Percentiles rank a stretch among this genome's conserved stretches.
phyloP scores from a whole-genome alignment of 1,139 yeast species.

The Taphrina deformans region DNA sequence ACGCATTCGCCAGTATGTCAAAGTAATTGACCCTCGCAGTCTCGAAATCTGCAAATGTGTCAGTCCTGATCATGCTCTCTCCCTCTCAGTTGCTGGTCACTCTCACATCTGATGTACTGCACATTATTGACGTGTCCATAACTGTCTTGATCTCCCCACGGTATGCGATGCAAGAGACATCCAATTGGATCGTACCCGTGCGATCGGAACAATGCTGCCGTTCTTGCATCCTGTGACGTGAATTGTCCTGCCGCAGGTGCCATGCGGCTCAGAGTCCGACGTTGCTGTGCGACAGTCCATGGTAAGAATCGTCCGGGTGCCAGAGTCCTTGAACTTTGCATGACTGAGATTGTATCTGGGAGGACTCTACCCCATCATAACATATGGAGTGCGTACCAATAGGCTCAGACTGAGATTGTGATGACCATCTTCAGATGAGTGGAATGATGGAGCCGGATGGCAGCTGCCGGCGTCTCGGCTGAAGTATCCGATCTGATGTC shows the following conservation, averaged over 20 bases:
- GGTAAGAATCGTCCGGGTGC: not conserved
- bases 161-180: constrained; percentile 28
- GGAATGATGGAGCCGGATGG: not conserved
- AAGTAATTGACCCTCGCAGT: constrained; percentile 27
- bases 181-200: constrained; percentile 14
- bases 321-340: not conserved
- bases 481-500: no score
- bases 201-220: constrained; percentile 3
- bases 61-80: not conserved
- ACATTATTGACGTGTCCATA: constrained; percentile 29
- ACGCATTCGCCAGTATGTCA: constrained; percentile 12
- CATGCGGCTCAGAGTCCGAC: constrained; percentile 1
- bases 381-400: not conserved
- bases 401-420: not conserved
- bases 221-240: constrained; percentile 18
- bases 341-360: not conserved
- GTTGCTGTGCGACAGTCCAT: not conserved
- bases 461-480: not conserved
- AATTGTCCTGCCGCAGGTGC: constrained; percentile 14
- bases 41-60: constrained; percentile 6
- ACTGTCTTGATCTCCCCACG: constrained; percentile 32
- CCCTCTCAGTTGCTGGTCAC: no score
- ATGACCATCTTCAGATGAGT: not conserved
- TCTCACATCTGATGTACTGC: constrained; percentile 19
- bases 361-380: not conserved